Evolutionary conservation across 352 stramenopile genomes (phyloP).

Genomic region (Globisporangium ultimum): DNA sequence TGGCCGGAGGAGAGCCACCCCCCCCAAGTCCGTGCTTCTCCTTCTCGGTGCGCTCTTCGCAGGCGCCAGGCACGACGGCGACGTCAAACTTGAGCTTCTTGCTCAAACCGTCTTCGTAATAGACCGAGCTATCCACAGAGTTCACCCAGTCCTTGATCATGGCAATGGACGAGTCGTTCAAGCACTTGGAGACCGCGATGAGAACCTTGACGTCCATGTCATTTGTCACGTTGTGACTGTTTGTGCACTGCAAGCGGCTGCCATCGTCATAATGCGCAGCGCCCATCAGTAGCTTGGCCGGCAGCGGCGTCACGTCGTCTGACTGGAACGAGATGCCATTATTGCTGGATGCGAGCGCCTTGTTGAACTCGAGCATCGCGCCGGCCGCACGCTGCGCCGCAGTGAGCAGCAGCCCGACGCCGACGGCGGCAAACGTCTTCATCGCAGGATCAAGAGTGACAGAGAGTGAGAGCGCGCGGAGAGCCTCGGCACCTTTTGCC

Average conservation of each 20-base stretch:
- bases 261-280: neutral
- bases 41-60: conserved; percentile 27
- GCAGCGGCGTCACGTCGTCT: conserved; percentile 9
- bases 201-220: conserved; percentile 27
- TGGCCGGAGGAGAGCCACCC: too few species aligned
- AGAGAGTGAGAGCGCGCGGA: conserved; percentile 5
- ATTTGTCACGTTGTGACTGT: conserved; percentile 2
- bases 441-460: conserved; percentile 5
- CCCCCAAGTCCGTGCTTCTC: conserved; percentile 21
- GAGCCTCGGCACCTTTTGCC: neutral
- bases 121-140: conserved; percentile 15
- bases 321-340: conserved; percentile 21
- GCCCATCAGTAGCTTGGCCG: conserved; percentile 10
- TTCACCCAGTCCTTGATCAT: conserved; percentile 47
- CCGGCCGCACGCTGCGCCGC: conserved; percentile 10
- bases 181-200: conserved; percentile 56
- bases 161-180: conserved; percentile 29
- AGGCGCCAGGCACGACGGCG: conserved; percentile 29
- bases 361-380: conserved; percentile 22
- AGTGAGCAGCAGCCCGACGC: conserved; percentile 9
- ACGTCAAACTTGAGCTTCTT: conserved; percentile 11
- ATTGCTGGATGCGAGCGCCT: conserved; percentile 9
- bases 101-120: conserved; percentile 14
- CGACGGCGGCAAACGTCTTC: conserved; percentile 10
- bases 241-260: conserved; percentile 4